phyloP scores from a whole-genome alignment of 1,139 yeast genomes.

The Scheffersomyces cryptocercus region DNA sequence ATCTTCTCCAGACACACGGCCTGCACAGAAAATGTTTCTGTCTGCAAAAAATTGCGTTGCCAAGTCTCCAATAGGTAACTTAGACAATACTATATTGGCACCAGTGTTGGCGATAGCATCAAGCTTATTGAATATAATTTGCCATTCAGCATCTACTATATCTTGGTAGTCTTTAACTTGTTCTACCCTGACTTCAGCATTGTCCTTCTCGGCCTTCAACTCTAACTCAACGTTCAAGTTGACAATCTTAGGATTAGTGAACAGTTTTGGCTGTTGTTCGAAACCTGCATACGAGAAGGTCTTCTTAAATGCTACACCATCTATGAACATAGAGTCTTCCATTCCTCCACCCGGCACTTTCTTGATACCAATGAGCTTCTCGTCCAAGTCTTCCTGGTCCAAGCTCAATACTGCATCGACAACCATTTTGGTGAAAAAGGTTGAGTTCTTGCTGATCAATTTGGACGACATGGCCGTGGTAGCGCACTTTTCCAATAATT shows the following conservation, averaged over 20 bases:
- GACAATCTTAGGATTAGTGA: constrained; percentile 77
- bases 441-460: constrained; percentile 81
- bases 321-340: constrained; percentile 85
- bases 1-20: constrained; percentile 86
- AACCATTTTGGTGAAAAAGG: constrained; percentile 91
- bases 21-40: constrained; percentile 95
- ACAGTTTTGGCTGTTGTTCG: constrained; percentile 94
- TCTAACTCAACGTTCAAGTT: constrained; percentile 91
- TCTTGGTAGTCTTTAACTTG: constrained; percentile 93
- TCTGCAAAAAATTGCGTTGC: constrained; percentile 99
- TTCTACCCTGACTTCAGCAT: constrained; percentile 97
- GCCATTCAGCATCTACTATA: constrained; percentile 98
- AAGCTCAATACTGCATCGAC: constrained; percentile 91
- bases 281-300: constrained; percentile 97
- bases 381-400: constrained; percentile 84
- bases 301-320: constrained; percentile 97
- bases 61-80: constrained; percentile 95
- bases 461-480: constrained; percentile 97
- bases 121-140: constrained; percentile 82
- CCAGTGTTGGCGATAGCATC: constrained; percentile 83
- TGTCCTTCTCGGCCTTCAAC: constrained; percentile 96
- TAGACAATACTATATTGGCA: constrained; percentile 89
- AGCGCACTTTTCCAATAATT: constrained; percentile 87
- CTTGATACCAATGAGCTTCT: constrained; percentile 88
- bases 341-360: constrained; percentile 96